Evolutionary conservation across 2,329 filamentous ascomycete genomes (phyloP), one percentile per base, ranked within the genome.

Genomic region (Colletotrichum chrysophilum): DNA sequence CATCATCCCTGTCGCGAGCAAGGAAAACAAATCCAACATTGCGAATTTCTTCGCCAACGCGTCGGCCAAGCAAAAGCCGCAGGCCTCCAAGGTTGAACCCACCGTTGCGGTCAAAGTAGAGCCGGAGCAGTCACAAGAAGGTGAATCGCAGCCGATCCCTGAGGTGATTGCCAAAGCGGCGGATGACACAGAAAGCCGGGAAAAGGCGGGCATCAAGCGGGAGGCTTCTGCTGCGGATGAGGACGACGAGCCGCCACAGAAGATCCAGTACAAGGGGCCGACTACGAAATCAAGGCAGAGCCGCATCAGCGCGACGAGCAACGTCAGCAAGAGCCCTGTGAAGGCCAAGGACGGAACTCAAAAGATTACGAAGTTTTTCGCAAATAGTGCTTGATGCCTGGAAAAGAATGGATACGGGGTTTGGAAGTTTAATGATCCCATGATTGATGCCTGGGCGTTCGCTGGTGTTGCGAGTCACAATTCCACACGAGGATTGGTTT

Each of bases 11-110:
- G 86, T 98, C 38, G 90, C 94, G 80, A 97, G 94, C 84, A 93
- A 92, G 78, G 94, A 96, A 80, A 98, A 98, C 84, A 98, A 97
- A 86, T 92, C 90, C 66, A 98, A 97, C 78, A 98, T 98, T 83
- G 94, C 94, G 61, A 98, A 98, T 80, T 98, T 98, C 87, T 98
- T 87, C 81, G 89, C 89, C 9, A 94, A 92, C 56, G 88, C 84
- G 8, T 79, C 83, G n/a, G 81, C 89, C 76, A 84, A 84, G 70
- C 86, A 86, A 70, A 65, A 67, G 14, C 34, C 74, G 36, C 70
- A 73, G 24, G 75, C 64, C 5, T 64, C 77, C 14, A 65, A 73
- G 8, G 16, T 74, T 4, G 38, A 64, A 16, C 48, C 71, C 8
- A 66, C 52, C 12, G 71, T 75, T 12, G 79, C 77, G 2, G 24